Conservation (phyloP, 306 rosid genomes). For the Lathyrus sativus region DNA sequence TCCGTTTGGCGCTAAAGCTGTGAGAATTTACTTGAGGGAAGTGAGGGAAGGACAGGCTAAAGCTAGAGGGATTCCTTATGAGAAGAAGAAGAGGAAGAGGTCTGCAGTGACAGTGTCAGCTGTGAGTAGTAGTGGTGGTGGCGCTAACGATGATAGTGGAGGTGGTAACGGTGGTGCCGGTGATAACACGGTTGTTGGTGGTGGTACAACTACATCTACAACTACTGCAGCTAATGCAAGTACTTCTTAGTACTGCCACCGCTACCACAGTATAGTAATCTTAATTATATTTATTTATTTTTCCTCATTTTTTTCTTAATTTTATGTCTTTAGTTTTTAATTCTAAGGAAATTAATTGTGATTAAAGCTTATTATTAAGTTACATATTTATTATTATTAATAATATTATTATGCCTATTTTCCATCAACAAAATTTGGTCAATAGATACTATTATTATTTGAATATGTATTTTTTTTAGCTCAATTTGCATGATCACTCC, state of each 20-base stretch:
- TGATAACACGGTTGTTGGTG: neutral
- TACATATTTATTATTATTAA: conserved; percentile 41
- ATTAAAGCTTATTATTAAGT: conserved; percentile 50
- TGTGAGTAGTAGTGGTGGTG: conserved; percentile 16
- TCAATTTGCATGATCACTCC: conserved; percentile 18
- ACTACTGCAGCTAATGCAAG: conserved; percentile 39
- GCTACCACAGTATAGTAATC: conserved; percentile 56
- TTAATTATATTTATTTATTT: conserved; percentile 37
- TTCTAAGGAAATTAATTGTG: conserved; percentile 51
- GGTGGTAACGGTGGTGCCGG: conserved; percentile 10
- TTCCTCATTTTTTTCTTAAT: neutral
- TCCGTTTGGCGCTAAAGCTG: conserved; percentile 83
- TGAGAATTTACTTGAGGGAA: conserved; percentile 81
- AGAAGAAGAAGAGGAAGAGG: conserved; percentile 87
- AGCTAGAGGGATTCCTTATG: conserved; percentile 92
- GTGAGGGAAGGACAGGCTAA: conserved; percentile 87
- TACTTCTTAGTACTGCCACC: conserved; percentile 44
- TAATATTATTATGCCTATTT: conserved; percentile 45
- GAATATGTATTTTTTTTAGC: neutral
- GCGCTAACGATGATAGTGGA: neutral
- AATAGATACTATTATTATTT: neutral
- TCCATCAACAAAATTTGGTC: conserved; percentile 33
- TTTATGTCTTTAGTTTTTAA: conserved; percentile 27
- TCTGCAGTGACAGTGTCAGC: conserved; percentile 42
- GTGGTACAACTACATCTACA: conserved; percentile 34